These are phyloP conservation scores for Cystobasidiopsis lactophilus DNA, from an alignment of 768 basidiomycete genomes.

Conservation along the genomic window DNA sequence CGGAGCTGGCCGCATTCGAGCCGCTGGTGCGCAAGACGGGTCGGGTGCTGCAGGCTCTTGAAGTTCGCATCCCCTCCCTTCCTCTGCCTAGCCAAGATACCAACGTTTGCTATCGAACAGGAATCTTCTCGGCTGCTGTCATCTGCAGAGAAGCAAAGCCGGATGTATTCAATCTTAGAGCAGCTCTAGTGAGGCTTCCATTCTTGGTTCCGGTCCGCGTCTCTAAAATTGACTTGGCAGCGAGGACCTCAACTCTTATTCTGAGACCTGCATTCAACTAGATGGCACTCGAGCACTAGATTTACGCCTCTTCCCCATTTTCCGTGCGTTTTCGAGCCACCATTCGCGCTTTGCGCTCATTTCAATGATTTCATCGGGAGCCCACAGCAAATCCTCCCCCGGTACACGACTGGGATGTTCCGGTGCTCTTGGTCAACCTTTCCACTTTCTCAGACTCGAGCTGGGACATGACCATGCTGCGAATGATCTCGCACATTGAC, in stretches of 20 bases:
- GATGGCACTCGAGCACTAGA: constrained; percentile 87
- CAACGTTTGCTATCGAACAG: constrained; percentile 28
- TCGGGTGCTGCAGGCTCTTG: constrained; percentile 65
- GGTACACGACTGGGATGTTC: constrained; percentile 89
- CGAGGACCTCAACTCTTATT: constrained; percentile 91
- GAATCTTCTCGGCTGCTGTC: constrained; percentile 68
- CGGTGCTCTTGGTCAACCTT: constrained; percentile 66
- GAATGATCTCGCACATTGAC: constrained; percentile 55
- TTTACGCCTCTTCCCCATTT: constrained; percentile 63
- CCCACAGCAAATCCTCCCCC: constrained; percentile 83
- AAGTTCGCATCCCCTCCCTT: constrained; percentile 35
- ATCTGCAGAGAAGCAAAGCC: constrained; percentile 39
- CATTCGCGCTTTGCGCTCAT: neutral
- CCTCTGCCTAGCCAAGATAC: neutral
- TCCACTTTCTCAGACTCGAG: constrained; percentile 60
- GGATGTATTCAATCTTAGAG: constrained; percentile 66
- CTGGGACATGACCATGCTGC: constrained; percentile 88
- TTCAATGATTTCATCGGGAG: neutral
- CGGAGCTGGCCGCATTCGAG: constrained; percentile 86
- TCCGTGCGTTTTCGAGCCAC: neutral
- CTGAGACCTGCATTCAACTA: constrained; percentile 73
- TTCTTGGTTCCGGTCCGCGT: neutral
- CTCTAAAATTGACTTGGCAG: neutral
- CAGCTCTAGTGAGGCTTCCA: constrained; percentile 40
- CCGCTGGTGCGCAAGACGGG: constrained; percentile 86